Evolutionary conservation across 768 basidiomycete genomes (phyloP), one percentile per base, ranked within the genome.

Genomic region (Pleurotus sapidus): DNA sequence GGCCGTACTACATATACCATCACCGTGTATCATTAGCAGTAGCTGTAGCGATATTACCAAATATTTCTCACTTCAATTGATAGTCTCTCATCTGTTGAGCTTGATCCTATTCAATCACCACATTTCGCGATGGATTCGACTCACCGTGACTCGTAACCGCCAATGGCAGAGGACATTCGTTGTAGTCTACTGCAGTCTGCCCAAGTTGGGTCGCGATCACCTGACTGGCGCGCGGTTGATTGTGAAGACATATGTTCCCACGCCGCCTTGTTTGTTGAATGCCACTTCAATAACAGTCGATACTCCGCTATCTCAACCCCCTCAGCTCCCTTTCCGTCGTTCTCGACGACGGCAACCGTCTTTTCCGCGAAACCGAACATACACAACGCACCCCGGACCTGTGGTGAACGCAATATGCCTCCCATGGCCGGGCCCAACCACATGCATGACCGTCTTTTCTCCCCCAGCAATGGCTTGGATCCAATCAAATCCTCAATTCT

Each of bases 401-500:
- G 38, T 77, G 85, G 49, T 80, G 84, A 24, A 53, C 51, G 39
- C 51, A 25, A 17, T 17, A 53, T 53, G 51, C 51, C 51, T 18
- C 51, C 51, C 30, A 53, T 40, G 51, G 51, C 51, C 38, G 51
- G 51, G 15, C 51, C 38, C 38, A 53, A 53, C 51, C 51, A 53
- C 9, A n/a, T 53, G 51, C 51, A 53, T 18, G 51, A 53, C 34
- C 51, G 51, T 24, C 38, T 53, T 39, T 53, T 53, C 51, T 53
- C 51, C 17, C 51, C 51, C 11, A 50, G 14, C 12, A 53, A 39
- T 42, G 38, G 37, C 39, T 12, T 53, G 34, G 85, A 87, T 68
- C 78, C 82, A 54, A 81, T 84, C 65, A 85, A 86, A 67, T 81
- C 78, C 27, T 84, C 83, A 15, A 86, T 86, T 59, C 73, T 78